Percentiles rank a stretch among this genome's conserved stretches.
phyloP scores from a whole-genome alignment of 2,329 filamentous ascomycete species.

The Dactylellina haptotyla region DNA sequence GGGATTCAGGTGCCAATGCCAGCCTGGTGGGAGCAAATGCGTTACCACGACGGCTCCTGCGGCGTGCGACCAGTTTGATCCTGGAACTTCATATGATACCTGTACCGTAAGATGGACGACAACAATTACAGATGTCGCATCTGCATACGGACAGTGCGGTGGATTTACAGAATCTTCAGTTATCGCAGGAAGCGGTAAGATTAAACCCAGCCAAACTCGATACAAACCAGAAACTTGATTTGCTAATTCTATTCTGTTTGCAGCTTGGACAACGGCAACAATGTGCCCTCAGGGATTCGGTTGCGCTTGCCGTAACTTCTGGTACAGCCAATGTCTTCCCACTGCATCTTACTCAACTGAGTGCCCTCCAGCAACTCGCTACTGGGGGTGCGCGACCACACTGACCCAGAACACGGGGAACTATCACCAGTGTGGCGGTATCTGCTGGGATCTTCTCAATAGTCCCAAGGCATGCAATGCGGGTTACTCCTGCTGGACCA shows the following conservation, averaged over 20 bases:
- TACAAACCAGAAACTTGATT: background rate
- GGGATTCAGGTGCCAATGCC: constrained; percentile 35
- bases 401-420: constrained; percentile 11
- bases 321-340: constrained; percentile 46
- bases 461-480: constrained; percentile 20
- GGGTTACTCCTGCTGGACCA: constrained; percentile 26
- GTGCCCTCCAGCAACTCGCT: constrained; percentile 27
- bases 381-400: constrained; percentile 41
- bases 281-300: constrained; percentile 37
- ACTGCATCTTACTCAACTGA: constrained; percentile 27
- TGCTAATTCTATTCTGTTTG: background rate
- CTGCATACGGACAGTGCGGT: constrained; percentile 41
- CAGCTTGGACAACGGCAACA: constrained; percentile 42
- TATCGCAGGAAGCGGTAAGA: constrained; percentile 40
- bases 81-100: constrained; percentile 18
- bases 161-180: constrained; percentile 40
- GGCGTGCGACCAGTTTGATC: constrained; percentile 18
- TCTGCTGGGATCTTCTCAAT: constrained; percentile 37
- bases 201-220: background rate
- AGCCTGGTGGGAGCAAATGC: constrained; percentile 29
- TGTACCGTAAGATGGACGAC: constrained; percentile 37
- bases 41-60: constrained; percentile 20
- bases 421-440: constrained; percentile 34
- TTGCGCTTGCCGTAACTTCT: constrained; percentile 46
- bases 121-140: constrained; percentile 38